Conservation (phyloP, 352 stramenopile genomes). For the Globisporangium lucens region DNA sequence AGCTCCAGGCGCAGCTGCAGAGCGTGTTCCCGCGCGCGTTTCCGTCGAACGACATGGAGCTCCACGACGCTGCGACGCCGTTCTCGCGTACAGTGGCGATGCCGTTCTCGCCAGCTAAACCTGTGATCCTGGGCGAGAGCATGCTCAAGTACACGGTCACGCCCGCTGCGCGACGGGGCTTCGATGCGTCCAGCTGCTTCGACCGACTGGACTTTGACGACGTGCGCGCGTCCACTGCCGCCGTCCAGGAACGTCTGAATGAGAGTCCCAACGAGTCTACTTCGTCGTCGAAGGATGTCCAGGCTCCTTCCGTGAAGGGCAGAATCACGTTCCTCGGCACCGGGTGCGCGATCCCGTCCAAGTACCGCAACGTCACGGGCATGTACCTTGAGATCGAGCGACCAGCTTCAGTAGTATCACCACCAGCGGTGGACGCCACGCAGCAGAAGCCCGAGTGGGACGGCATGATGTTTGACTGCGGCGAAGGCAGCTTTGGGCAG, state of each 20-base stretch:
- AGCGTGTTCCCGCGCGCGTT: constrained; percentile 59
- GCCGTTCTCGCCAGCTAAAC: constrained; percentile 23
- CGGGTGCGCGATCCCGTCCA: constrained; percentile 96
- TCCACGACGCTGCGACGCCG: constrained; percentile 30
- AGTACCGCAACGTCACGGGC: constrained; percentile 97
- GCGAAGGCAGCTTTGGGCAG: constrained; percentile 96
- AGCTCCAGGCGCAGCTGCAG: constrained; percentile 70
- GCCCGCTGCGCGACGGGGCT: constrained; percentile 54
- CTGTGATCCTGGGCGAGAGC: constrained; percentile 50
- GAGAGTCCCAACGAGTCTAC: background rate
- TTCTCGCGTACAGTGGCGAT: constrained; percentile 32
- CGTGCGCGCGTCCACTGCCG: constrained; percentile 35
- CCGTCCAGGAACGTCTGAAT: constrained; percentile 11
- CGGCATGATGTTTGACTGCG: constrained; percentile 93
- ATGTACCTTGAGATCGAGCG: constrained; percentile 87
- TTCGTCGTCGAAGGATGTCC: background rate
- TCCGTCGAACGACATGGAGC: constrained; percentile 47
- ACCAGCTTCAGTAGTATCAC: background rate
- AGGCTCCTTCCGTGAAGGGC: constrained; percentile 16
- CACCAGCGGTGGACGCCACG: background rate
- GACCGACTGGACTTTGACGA: constrained; percentile 42
- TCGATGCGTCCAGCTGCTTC: constrained; percentile 58
- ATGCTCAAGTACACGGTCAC: constrained; percentile 71
- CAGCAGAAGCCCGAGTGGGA: constrained; percentile 19
- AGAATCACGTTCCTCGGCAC: constrained; percentile 95